Conservation (phyloP, 2,329 filamentous ascomycete species). For the Escovopsis sp. region DNA sequence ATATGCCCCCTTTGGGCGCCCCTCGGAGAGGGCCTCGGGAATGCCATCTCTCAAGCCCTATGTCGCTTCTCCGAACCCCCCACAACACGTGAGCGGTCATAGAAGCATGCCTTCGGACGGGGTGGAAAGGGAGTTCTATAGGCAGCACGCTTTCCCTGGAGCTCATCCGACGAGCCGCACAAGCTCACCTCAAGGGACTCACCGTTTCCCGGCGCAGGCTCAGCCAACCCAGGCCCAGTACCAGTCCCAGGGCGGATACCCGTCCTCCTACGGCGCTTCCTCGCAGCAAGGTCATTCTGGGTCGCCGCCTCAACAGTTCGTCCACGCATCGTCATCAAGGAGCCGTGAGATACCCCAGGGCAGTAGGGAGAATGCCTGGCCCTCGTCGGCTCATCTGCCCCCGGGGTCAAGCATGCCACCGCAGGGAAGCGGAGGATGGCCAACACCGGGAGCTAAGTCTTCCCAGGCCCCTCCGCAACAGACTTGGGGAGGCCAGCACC, state of each 20-base stretch:
- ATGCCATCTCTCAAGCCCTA: slow-evolving; percentile 44
- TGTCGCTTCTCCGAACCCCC: slow-evolving; percentile 32
- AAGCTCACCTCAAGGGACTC: slow-evolving; percentile 32
- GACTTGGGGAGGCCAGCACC: slow-evolving; percentile 19
- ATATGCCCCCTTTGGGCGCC: slow-evolving; percentile 31
- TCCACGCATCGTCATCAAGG: slow-evolving; percentile 30
- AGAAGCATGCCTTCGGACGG: slow-evolving; percentile 24
- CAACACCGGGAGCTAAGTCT: slow-evolving; percentile 17
- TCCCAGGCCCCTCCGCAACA: slow-evolving; percentile 21
- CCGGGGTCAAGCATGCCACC: slow-evolving; percentile 9
- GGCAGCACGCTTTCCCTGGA: slow-evolving; percentile 21
- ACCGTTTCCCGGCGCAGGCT: slow-evolving; percentile 30
- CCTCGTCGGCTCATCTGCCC: slow-evolving; percentile 12
- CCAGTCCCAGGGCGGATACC: slow-evolving; percentile 29
- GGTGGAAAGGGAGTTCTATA: slow-evolving; percentile 35
- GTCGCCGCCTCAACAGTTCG: slow-evolving; percentile 43
- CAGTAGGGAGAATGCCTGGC: slow-evolving; percentile 24
- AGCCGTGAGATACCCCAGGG: slow-evolving; percentile 26
- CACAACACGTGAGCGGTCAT: slow-evolving; percentile 31
- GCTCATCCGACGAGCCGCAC: slow-evolving; percentile 22
- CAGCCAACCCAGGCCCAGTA: slow-evolving; percentile 25
- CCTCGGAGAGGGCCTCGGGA: slow-evolving; percentile 23
- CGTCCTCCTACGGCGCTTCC: slow-evolving; percentile 24
- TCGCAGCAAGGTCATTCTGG: slow-evolving; percentile 25
- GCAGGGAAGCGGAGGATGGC: slow-evolving; percentile 13